Evolutionary conservation across 768 basidiomycete species (phyloP).

Genomic region (Termitomyces heimii): DNA sequence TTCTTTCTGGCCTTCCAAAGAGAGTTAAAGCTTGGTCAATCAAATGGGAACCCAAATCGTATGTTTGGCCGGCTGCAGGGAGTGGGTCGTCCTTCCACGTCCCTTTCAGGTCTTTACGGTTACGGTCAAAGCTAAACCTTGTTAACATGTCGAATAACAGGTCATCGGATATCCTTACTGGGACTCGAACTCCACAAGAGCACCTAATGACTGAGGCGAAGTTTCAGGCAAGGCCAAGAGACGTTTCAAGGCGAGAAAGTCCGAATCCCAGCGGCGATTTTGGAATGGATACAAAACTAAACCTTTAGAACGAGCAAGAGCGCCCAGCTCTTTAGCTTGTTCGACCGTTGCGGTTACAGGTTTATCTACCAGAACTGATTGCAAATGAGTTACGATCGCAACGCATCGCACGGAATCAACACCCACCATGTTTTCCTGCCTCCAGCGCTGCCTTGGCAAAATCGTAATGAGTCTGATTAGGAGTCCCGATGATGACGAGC

Average conservation of each 20-base stretch:
- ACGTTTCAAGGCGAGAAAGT: slow-evolving; percentile 61
- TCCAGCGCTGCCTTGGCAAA: slow-evolving; percentile 60
- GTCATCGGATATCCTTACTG: slow-evolving; percentile 37
- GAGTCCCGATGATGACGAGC: slow-evolving; percentile 62
- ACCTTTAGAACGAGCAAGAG: slow-evolving; percentile 51
- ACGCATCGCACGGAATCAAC: background rate
- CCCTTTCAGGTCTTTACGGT: slow-evolving; percentile 55
- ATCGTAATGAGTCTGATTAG: slow-evolving; percentile 67
- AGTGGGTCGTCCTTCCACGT: slow-evolving; percentile 75
- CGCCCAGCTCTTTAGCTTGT: slow-evolving; percentile 56
- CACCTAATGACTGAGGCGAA: slow-evolving; percentile 50
- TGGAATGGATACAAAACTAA: slow-evolving; percentile 69
- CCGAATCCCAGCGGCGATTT: slow-evolving; percentile 75
- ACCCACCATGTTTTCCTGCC: slow-evolving; percentile 67
- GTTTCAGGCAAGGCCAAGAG: slow-evolving; percentile 50
- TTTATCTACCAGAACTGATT: slow-evolving; percentile 72
- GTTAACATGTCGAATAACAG: background rate
- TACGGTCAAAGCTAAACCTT: slow-evolving; percentile 62
- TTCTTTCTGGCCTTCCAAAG: slow-evolving; percentile 65
- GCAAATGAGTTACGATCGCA: background rate
- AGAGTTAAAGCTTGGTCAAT: slow-evolving; percentile 73
- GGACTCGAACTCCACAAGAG: slow-evolving; percentile 67
- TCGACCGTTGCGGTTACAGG: slow-evolving; percentile 58
- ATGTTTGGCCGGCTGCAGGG: slow-evolving; percentile 61
- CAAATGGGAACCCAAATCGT: slow-evolving; percentile 76